Base-by-base conservation (phyloP, 768 basidiomycete genomes). In the Agaricus blazei region DNA sequence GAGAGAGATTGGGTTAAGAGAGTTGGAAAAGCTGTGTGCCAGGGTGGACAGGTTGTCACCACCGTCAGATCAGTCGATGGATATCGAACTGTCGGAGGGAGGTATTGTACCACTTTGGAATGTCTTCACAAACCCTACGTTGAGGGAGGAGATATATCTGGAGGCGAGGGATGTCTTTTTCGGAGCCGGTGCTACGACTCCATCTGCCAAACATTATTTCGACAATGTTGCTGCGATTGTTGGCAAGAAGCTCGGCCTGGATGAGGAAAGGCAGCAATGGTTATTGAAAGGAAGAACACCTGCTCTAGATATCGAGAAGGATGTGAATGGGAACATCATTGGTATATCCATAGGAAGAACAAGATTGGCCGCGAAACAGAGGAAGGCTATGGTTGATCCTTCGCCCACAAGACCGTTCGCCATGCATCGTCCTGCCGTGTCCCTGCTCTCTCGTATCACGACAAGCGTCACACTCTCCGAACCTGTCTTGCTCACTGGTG, bases 101-200 rank as follows among this genome's bases (percentile, higher is more conserved):
- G 45, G 52, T 7, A 48, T 42, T 41, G 64, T 59, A 7, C 64
- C 72, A 2, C 65, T 85, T 6, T 65, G 72, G 9, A 62, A 69
- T 12, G 62, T 87, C 44, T 83, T 93, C 61, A 73, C 87, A 3
- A 91, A 93, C 64, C 83, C 87, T 3, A 70, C 79, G 0, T 65
- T 95, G 1, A 84, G 93, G 41, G 95, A 98, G 68, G 92, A 94
- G 51, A 83, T 98, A 29, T 94, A 87, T 63, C 74, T 92, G 41
- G 90, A 94, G 64, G 90, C 91, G 0, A 79, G 88, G 19, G 97
- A 98, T 66, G 82, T 96, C 24, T 98, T 99, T 72, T 92, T 97
- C 60, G 91, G 92, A 37, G 78, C 84, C 26, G 81, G 83, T 14
- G 68, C 74, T 4, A 74, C 78, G 48, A 85, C 83, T 1, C 59